A percentile compares a stretch with the other conserved stretches of the same genome.
These are phyloP conservation scores for Diospyros lotus DNA, from an alignment of 148 eudicot species.

Conservation along the genomic window DNA sequence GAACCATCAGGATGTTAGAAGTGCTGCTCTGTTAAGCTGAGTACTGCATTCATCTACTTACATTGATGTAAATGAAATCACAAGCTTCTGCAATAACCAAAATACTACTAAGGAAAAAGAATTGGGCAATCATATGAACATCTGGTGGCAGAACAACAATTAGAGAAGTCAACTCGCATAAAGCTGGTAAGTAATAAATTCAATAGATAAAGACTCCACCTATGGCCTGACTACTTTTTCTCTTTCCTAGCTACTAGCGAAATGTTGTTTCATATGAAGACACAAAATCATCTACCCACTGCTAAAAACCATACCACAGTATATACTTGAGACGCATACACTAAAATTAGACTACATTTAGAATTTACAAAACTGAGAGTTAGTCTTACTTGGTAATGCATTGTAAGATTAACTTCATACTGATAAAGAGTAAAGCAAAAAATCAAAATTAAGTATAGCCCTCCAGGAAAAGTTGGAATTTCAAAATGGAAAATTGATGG, in stretches of 20 bases:
- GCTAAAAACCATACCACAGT: background rate
- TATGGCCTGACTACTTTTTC: too few relatives aligned
- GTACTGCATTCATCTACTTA: background rate
- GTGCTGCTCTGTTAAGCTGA: background rate
- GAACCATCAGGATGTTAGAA: background rate
- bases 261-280: background rate
- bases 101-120: background rate
- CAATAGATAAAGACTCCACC: too few relatives aligned
- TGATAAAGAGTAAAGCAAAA: background rate
- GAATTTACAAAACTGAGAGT: background rate
- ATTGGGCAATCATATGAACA: background rate
- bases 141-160: background rate
- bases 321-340: background rate
- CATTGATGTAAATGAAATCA: background rate
- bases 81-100: background rate
- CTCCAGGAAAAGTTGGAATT: background rate
- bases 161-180: background rate
- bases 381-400: background rate
- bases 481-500: background rate
- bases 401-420: background rate
- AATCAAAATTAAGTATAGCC: background rate
- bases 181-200: background rate
- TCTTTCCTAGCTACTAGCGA: background rate
- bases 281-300: background rate
- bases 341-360: background rate